Evolutionary conservation across 352 stramenopile genomes (phyloP), one percentile per base, ranked within the genome.

Genomic region (Peronospora farinosa): DNA sequence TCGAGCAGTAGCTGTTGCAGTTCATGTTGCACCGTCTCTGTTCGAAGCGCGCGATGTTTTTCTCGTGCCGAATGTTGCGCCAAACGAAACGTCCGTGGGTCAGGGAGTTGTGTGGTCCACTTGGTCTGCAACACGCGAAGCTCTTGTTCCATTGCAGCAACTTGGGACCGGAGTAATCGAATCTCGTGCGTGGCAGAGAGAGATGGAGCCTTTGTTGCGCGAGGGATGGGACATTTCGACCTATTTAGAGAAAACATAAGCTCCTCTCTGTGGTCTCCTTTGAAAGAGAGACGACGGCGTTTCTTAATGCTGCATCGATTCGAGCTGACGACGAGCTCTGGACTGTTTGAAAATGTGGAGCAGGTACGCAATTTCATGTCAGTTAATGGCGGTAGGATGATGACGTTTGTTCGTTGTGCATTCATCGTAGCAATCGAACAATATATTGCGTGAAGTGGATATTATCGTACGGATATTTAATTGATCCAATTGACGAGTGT

Each of bases 131-230:
- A 23, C 1, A n/a, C 39, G n/a, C 46, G 28, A 0, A 73, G 52
- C 7, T 73, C 40, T 5, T 69, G 36, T 31, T 69, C 64, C 60
- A 73, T 69, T 4, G 43, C 32, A 1, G 51, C 56, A 9, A 70
- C 60, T 57, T 70, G 56, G 5, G 46, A 39, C 23, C 60, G 10
- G 3, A 73, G 30, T 3, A 51, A 17, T 1, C 60, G 60, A 44
- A 73, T 48, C 19, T 73, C 60, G 9, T 73, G 57, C 10, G 60
- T 65, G 11, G 54, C 41, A 5, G 15, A 61, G 23, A 57, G 35
- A 11, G 12, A 15, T 1, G 15, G 6, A n/a, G 10, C 17, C 0
- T n/a, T 41, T 9, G 15, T 7, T 12, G 16, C 16, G 15, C 13
- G 19, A n/a, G 7, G 19, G 8, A 17, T 39, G 33, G 33, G 9